Conservation (phyloP, 108 stramenopile species). For the Phaeodactylum tricornutum region DNA sequence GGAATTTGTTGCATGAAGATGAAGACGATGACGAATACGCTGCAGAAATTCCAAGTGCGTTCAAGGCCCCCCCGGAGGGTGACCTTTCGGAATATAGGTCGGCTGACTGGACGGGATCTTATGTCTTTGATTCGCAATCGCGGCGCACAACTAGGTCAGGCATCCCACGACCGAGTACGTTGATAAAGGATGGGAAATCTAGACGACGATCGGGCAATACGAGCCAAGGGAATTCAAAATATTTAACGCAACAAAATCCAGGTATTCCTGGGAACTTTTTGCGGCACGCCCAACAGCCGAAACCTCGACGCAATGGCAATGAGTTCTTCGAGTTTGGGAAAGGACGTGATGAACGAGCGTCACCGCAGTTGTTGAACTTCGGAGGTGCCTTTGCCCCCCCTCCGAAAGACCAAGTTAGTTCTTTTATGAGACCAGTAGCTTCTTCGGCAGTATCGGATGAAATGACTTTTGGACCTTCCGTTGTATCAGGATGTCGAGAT, state of each 20-base stretch:
- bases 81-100: too few species aligned
- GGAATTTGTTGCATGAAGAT: conserved; percentile 61
- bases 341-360: neutral
- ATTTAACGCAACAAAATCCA: neutral
- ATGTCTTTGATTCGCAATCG: neutral
- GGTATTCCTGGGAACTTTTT: conserved; percentile 9
- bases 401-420: conserved; percentile 11
- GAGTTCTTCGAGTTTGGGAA: conserved; percentile 12
- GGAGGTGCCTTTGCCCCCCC: conserved; percentile 43
- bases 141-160: conserved; percentile 1
- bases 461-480: too few species aligned
- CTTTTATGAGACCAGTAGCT: conserved; percentile 1
- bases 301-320: conserved; percentile 15
- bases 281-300: conserved; percentile 26
- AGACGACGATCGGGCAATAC: conserved; percentile 3
- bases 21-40: conserved; percentile 28
- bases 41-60: conserved; percentile 1
- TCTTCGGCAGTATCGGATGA: conserved; percentile 2
- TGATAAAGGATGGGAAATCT: conserved; percentile 4
- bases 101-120: conserved; percentile 10
- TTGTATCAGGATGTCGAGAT: too few species aligned
- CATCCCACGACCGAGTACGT: conserved; percentile 7
- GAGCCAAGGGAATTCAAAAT: neutral
- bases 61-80: too few species aligned
- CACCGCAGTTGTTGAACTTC: conserved; percentile 18